Conservation (phyloP, 768 basidiomycete species). For the Termitomyces sp. region DNA sequence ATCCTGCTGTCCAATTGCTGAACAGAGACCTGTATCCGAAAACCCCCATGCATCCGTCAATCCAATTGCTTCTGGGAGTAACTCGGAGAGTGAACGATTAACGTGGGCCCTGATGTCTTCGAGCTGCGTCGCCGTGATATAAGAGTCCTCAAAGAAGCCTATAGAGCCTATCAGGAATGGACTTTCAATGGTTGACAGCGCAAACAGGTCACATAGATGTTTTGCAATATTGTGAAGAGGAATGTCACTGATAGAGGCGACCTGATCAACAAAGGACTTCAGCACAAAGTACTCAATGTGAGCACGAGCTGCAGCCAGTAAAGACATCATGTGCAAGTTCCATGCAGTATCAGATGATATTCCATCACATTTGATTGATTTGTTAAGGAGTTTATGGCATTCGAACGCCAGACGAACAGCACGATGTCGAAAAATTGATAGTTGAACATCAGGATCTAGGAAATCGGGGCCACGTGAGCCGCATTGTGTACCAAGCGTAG, state of each 20-base stretch:
- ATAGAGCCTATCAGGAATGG: conserved; percentile 14
- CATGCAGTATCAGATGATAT: conserved; percentile 14
- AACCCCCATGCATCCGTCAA: conserved; percentile 22
- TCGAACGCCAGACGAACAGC: conserved; percentile 15
- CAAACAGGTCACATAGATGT: conserved; percentile 7
- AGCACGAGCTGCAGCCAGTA: conserved; percentile 19
- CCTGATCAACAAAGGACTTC: conserved; percentile 12
- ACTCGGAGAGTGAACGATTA: conserved; percentile 2
- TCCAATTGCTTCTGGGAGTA: conserved; percentile 19
- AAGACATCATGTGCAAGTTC: conserved; percentile 21
- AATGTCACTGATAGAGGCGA: conserved; percentile 7
- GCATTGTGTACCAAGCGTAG: neutral
- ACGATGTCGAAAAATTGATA: conserved; percentile 18
- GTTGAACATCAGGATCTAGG: conserved; percentile 10
- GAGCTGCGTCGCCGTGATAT: conserved; percentile 12
- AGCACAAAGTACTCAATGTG: conserved; percentile 18
- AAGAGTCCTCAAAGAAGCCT: conserved; percentile 20
- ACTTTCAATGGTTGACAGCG: conserved; percentile 18
- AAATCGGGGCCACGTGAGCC: conserved; percentile 8
- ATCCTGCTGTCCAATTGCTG: conserved; percentile 18
- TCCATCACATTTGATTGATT: conserved; percentile 2
- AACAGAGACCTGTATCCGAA: conserved; percentile 17
- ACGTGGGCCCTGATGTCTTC: conserved; percentile 9
- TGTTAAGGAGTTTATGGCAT: conserved; percentile 9
- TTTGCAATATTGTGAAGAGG: conserved; percentile 3